Evolutionary conservation across 2,329 filamentous ascomycete species (phyloP), one percentile per base, ranked within the genome.

Genomic region (Fusarium praegraminearum): DNA sequence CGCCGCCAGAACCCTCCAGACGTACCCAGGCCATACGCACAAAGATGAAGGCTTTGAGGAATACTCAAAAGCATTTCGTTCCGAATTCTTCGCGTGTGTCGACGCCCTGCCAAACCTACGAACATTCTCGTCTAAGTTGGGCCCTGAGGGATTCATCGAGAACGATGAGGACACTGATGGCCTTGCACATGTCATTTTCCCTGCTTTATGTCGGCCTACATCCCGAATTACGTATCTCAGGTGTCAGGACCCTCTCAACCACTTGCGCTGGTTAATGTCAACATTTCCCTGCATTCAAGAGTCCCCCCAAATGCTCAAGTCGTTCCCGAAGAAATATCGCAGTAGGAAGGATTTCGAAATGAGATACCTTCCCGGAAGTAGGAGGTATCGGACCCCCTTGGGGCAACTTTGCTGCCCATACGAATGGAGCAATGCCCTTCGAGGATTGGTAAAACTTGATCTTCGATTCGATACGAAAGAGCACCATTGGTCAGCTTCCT

Each of bases 381-480:
- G 10, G 28, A 30, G 28, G 28, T 30, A 30, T 30, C 28, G 15
- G 33, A 16, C 33, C 7, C 33, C 16, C 16, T 16, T 16, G 33
- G 3, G 33, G 15, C 16, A 35, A 16, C 7, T 7, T 35, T 35
- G 18, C 13, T 20, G 13, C 13, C 40, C 40, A 13, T 47, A 35
- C 18, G 36, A 32, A n/a, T 57, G 52, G 58, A 36, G 43, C 13
- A 50, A 18, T 35, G 49, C 26, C 5, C 26, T 64, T 13, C 32
- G 20, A 43, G 40, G 24, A 8, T 43, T 64, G 24, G 28, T 32
- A 4, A 15, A 26, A 18, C 44, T 64, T 16, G 49, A 57, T 22
- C 57, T 63, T 16, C 56, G 46, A 20, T 16, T 13, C 26, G 22
- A 54, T 24, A 43, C 46, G 4, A 10, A 13, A 0, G 57, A 40